Evolutionary conservation across 2,329 filamentous ascomycete genomes (phyloP).

Genomic region (Neurospora sp.): DNA sequence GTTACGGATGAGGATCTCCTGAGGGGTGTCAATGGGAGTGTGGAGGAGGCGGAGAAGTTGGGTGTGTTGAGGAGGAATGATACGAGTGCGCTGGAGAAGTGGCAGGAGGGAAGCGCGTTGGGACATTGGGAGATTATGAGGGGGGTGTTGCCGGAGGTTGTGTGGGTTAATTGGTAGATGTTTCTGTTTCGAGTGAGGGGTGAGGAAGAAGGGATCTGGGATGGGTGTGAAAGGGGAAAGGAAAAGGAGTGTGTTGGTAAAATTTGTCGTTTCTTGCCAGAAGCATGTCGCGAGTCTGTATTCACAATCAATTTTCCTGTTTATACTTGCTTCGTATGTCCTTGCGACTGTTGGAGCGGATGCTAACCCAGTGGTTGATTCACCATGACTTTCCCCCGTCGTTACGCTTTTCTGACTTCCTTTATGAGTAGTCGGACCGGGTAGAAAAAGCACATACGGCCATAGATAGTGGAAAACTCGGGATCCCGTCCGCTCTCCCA

Average conservation of each 20-base stretch:
- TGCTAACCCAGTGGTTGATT: too few relatives aligned
- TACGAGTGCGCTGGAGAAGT: conserved; percentile 56
- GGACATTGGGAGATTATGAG: conserved; percentile 94
- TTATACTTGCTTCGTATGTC: neutral
- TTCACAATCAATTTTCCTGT: neutral
- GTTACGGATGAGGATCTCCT: conserved; percentile 44
- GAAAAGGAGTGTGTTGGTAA: too few relatives aligned
- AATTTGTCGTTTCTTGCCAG: neutral
- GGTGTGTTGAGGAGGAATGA: conserved; percentile 52
- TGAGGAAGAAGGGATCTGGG: neutral
- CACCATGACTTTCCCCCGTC: too few relatives aligned
- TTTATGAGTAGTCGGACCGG: too few relatives aligned
- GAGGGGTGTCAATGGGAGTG: conserved; percentile 16
- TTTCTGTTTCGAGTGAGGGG: neutral
- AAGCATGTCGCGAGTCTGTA: neutral
- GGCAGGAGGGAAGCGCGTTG: conserved; percentile 65
- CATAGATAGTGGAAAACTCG: too few relatives aligned
- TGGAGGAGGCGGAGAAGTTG: conserved; percentile 24
- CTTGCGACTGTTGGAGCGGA: too few relatives aligned
- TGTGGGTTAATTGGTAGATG: conserved; percentile 51
- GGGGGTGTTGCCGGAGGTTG: conserved; percentile 59
- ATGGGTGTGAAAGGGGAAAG: neutral
- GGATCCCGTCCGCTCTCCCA: too few relatives aligned
- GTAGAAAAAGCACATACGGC: too few relatives aligned
- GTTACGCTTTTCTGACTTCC: too few relatives aligned